phyloP scores from a whole-genome alignment of 768 basidiomycete genomes.

The Rhodosporidiobolus odoratus region DNA sequence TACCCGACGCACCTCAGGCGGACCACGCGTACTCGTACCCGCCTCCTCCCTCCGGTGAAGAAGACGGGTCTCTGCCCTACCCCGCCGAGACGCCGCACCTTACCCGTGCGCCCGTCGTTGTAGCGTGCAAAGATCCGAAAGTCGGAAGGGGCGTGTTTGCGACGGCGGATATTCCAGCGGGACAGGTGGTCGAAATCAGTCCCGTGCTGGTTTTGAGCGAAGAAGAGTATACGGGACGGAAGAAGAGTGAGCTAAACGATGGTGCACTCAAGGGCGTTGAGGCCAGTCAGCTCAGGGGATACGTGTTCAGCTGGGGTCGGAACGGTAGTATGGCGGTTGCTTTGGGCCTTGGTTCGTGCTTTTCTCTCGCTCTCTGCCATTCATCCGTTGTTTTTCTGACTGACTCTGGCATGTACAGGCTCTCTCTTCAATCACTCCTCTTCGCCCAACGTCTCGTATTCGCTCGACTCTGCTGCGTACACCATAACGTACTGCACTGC shows the following conservation, averaged over 20 bases:
- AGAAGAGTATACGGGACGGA: conserved; percentile 59
- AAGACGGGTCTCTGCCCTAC: conserved; percentile 13
- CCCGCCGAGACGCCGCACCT: conserved; percentile 36
- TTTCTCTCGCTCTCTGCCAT: not conserved
- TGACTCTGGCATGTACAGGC: conserved; percentile 50
- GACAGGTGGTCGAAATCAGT: conserved; percentile 71
- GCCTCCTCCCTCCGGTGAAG: conserved; percentile 16
- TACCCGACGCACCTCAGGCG: not conserved
- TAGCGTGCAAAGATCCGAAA: conserved; percentile 40
- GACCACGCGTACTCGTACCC: conserved; percentile 30
- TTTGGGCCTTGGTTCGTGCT: conserved; percentile 63
- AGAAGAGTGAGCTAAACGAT: conserved; percentile 1
- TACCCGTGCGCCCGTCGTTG: conserved; percentile 44
- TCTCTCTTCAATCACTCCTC: conserved; percentile 74
- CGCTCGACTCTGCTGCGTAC: conserved; percentile 54
- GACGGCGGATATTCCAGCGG: conserved; percentile 54
- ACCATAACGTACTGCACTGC: conserved; percentile 62
- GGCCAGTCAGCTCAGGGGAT: conserved; percentile 66
- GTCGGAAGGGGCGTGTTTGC: conserved; percentile 52
- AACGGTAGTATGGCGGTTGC: conserved; percentile 63
- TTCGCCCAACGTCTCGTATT: conserved; percentile 64
- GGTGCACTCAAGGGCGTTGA: conserved; percentile 50
- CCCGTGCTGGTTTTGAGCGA: conserved; percentile 72
- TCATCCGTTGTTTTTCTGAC: not conserved
- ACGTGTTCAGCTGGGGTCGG: conserved; percentile 70